Evolutionary conservation across 495 filamentous ascomycete species (phyloP), one percentile per base, ranked within the genome.

Genomic region (Aspergillus cavernicola): DNA sequence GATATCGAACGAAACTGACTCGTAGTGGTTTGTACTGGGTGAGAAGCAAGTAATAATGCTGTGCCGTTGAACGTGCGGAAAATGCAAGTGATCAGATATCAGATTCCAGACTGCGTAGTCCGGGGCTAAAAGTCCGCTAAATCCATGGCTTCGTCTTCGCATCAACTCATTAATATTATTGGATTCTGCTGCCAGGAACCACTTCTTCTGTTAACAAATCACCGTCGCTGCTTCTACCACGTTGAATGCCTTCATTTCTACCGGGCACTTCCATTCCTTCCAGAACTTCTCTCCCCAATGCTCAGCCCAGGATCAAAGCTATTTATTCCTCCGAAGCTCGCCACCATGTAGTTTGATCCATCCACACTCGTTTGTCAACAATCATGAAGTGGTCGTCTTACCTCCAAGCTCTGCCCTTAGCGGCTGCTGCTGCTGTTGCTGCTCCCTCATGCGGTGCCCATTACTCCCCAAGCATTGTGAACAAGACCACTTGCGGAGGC

Each of bases 401-500:
- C 13, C 33, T 65, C 50, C 22, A 37, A 37, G 12, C 32, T n/a
- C 45, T 48, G 45, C 42, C 42, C 13, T 16, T 56, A 7, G 37
- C 44, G 0, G 59, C 59, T 22, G 48, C 58, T 31, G 24, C 39
- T 37, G 41, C 32, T 12, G 32, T 24, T 28, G 50, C 40, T 31
- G 32, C 31, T 36, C 22, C 40, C 8, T 6, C 20, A 23, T 31
- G 32, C 50, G 16, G 13, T 45, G 11, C 42, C 28, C 26, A 35
- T 23, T 28, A 38, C 15, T 24, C 33, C 24, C 18, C 10, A 12
- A 48, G 53, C 42, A 52, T 69, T 38, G 78, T 82, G 18, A 81
- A 78, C 54, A 61, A 75, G 49, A 81, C 80, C 11, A 78, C 73
- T 31, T 92, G 88, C 63, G 81, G 80, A 52, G 82, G 84, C 29